Evolutionary conservation across 139 green algal genomes (phyloP).

Genomic region (Volvox reticuliferus): DNA sequence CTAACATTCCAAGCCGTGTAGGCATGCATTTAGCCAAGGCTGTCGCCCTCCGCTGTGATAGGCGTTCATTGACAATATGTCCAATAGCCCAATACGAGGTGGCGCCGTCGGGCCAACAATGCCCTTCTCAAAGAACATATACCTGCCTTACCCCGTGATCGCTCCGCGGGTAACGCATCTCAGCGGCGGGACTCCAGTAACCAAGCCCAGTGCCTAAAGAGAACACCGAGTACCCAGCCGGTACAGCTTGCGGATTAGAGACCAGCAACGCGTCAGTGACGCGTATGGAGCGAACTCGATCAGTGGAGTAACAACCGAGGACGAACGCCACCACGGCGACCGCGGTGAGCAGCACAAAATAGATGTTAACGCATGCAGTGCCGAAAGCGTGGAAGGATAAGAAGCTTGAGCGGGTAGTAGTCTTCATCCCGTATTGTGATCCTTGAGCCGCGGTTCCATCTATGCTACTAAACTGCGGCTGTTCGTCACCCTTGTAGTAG

Average conservation of each 20-base stretch:
- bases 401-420: background rate
- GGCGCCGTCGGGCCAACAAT: too few relatives aligned
- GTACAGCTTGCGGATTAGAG: background rate
- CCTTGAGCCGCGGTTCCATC: background rate
- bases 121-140: background rate
- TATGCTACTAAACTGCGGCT: constrained; percentile 3
- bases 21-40: too few relatives aligned
- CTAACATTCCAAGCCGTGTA: too few relatives aligned
- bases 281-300: background rate
- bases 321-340: constrained; percentile 36
- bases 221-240: constrained; percentile 16
- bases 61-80: too few relatives aligned
- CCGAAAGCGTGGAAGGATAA: background rate
- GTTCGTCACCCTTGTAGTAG: background rate
- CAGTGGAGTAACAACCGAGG: constrained; percentile 1
- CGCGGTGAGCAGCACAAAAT: constrained; percentile 1
- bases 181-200: constrained; percentile 18
- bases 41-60: too few relatives aligned
- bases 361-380: background rate
- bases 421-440: background rate
- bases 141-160: constrained; percentile 41
- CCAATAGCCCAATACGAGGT: too few relatives aligned
- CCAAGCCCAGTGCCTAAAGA: constrained; percentile 29
- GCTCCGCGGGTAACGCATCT: constrained; percentile 48
- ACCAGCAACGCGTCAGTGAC: background rate